Conservation (phyloP, 495 filamentous ascomycete genomes). For the Daldinia concentrica region DNA sequence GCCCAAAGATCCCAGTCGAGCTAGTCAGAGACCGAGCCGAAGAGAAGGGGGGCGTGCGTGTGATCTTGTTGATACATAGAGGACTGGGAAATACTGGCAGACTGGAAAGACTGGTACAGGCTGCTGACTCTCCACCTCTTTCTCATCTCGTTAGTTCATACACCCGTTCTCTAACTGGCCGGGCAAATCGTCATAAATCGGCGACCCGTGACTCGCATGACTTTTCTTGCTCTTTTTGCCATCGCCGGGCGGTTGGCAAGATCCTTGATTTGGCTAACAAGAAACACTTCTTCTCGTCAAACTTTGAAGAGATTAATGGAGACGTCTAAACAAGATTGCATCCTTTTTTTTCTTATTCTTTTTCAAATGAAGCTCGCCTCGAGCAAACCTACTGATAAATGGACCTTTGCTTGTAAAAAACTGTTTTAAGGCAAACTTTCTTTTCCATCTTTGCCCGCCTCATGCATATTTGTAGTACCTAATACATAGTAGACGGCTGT, state of each 20-base stretch:
- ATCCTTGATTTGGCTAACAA: slow-evolving; percentile 42
- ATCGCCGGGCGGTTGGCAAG: slow-evolving; percentile 41
- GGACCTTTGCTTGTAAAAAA: slow-evolving; percentile 21
- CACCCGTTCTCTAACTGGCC: slow-evolving; percentile 38
- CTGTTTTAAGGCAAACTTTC: slow-evolving; percentile 8
- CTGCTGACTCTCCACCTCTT: slow-evolving; percentile 43
- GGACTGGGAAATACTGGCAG: too few species aligned
- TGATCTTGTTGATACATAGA: slow-evolving; percentile 41
- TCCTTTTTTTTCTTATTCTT: not conserved
- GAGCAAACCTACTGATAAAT: slow-evolving; percentile 19
- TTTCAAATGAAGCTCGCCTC: slow-evolving; percentile 22
- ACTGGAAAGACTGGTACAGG: slow-evolving; percentile 34
- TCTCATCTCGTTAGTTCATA: slow-evolving; percentile 41
- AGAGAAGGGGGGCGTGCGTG: slow-evolving; percentile 41
- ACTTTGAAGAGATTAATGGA: slow-evolving; percentile 22
- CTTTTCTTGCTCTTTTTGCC: slow-evolving; percentile 44
- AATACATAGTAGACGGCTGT: slow-evolving; percentile 1
- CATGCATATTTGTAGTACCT: slow-evolving; percentile 12
- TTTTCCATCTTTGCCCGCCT: not conserved
- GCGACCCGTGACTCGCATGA: slow-evolving; percentile 54
- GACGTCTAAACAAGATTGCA: not conserved
- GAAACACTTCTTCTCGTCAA: slow-evolving; percentile 24
- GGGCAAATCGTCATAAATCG: slow-evolving; percentile 50
- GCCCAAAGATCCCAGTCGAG: slow-evolving; percentile 35
- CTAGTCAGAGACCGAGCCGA: slow-evolving; percentile 39